phyloP scores from a whole-genome alignment of 768 basidiomycete genomes.

The Phlegmacium glaucopus region DNA sequence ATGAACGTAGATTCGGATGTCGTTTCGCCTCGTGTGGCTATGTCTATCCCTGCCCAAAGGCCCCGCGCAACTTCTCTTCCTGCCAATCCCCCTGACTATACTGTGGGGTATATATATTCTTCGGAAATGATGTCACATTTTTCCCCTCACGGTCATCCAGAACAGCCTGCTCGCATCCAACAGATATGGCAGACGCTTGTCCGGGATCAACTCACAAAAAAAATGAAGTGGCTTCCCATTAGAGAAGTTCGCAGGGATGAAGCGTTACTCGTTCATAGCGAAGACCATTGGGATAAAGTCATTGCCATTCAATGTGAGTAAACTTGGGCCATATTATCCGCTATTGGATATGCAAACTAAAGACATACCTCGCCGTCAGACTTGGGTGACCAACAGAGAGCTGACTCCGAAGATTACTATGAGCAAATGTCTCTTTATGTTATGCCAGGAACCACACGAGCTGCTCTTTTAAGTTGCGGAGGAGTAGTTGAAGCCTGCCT shows the following conservation, averaged over 20 bases:
- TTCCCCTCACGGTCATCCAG: constrained; percentile 52
- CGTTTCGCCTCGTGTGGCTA: background rate
- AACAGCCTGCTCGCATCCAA: constrained; percentile 84
- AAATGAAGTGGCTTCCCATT: constrained; percentile 79
- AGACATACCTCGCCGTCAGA: constrained; percentile 37
- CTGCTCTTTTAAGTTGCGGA: constrained; percentile 88
- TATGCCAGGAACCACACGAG: constrained; percentile 76
- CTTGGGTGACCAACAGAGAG: constrained; percentile 71
- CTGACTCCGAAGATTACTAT: constrained; percentile 78
- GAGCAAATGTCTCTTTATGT: constrained; percentile 93
- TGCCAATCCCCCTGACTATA: constrained; percentile 32
- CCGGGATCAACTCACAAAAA: constrained; percentile 51
- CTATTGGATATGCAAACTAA: constrained; percentile 7
- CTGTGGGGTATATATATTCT: constrained; percentile 87
- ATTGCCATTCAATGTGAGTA: constrained; percentile 76
- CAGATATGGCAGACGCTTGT: constrained; percentile 68
- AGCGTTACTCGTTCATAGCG: constrained; percentile 84
- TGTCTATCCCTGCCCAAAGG: constrained; percentile 2
- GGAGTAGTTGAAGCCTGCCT: constrained; percentile 90
- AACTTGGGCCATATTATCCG: constrained; percentile 7
- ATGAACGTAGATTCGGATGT: constrained; percentile 17
- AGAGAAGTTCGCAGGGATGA: constrained; percentile 74
- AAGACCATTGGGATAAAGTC: constrained; percentile 91
- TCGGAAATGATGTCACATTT: constrained; percentile 83
- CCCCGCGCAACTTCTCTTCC: constrained; percentile 46